Evolutionary conservation across 2,329 filamentous ascomycete genomes (phyloP).

Genomic region (Helicocarpus griseus): DNA sequence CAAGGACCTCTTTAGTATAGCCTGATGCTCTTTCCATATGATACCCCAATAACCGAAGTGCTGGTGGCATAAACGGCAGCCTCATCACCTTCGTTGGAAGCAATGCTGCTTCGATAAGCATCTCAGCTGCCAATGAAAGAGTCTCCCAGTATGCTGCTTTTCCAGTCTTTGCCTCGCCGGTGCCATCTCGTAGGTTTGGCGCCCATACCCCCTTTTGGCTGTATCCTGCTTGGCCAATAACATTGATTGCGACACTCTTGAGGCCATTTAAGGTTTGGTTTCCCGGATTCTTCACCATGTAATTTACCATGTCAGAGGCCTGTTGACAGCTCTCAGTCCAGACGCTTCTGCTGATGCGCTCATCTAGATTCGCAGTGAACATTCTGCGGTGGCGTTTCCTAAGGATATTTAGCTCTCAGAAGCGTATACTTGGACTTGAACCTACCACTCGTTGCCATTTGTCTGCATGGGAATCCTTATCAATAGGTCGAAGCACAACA

Average conservation of each 20-base stretch:
- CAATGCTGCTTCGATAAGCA: slow-evolving; percentile 21
- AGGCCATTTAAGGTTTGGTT: slow-evolving; percentile 21
- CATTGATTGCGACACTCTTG: slow-evolving; percentile 29
- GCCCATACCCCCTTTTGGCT: slow-evolving; percentile 23
- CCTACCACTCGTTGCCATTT: slow-evolving; percentile 23
- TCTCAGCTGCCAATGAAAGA: slow-evolving; percentile 21
- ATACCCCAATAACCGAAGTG: slow-evolving; percentile 18
- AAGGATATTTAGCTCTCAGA: background rate
- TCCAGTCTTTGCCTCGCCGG: slow-evolving; percentile 9
- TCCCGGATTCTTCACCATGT: slow-evolving; percentile 17
- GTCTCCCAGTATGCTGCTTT: slow-evolving; percentile 24
- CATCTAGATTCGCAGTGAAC: slow-evolving; percentile 28
- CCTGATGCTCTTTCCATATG: slow-evolving; percentile 19
- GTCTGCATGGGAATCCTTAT: slow-evolving; percentile 10
- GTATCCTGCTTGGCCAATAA: slow-evolving; percentile 27
- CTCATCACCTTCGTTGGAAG: slow-evolving; percentile 18
- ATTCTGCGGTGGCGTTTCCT: slow-evolving; percentile 28
- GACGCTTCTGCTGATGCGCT: slow-evolving; percentile 26
- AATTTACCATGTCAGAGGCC: slow-evolving; percentile 21
- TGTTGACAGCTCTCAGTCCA: slow-evolving; percentile 26
- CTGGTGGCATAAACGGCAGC: slow-evolving; percentile 18
- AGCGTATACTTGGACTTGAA: background rate
- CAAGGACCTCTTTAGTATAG: slow-evolving; percentile 21
- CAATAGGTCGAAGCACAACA: background rate
- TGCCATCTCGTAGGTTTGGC: slow-evolving; percentile 14